These are phyloP conservation scores for Clarireedia homoeocarpa DNA, from an alignment of 2,329 filamentous ascomycete genomes.

Conservation along the genomic window DNA sequence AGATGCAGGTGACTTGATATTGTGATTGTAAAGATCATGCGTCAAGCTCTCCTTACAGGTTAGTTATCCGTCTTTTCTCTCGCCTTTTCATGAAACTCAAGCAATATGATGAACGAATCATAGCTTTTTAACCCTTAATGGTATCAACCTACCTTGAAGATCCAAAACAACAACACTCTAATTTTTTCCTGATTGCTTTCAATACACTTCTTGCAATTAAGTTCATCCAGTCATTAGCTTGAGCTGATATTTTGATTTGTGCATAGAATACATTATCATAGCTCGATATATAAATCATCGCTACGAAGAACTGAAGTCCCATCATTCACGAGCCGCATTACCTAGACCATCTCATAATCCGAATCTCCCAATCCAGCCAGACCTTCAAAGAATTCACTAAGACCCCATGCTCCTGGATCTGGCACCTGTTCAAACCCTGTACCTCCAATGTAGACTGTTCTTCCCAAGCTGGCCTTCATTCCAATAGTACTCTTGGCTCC, in stretches of 20 bases:
- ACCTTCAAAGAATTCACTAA: conserved; percentile 76
- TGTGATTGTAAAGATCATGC: background rate
- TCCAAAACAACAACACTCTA: conserved; percentile 10
- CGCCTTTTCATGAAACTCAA: background rate
- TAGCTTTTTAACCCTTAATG: conserved; percentile 11
- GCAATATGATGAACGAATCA: conserved; percentile 9
- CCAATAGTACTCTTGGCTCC: conserved; percentile 81
- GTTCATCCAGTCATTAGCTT: background rate
- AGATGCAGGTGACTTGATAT: conserved; percentile 4
- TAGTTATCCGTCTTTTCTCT: background rate
- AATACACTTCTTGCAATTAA: background rate
- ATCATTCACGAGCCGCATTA: too few relatives aligned
- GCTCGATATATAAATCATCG: too few relatives aligned
- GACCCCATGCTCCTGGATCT: conserved; percentile 67
- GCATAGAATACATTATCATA: background rate
- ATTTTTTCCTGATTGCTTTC: conserved; percentile 7
- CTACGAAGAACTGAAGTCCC: too few relatives aligned
- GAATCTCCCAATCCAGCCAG: conserved; percentile 45
- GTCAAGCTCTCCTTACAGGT: background rate
- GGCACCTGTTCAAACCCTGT: conserved; percentile 65
- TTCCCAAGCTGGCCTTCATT: conserved; percentile 83
- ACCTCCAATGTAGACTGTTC: conserved; percentile 75
- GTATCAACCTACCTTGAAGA: conserved; percentile 7
- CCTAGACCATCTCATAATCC: conserved; percentile 29
- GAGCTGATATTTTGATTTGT: background rate